Evolutionary conservation across 2,329 filamentous ascomycete genomes (phyloP).

Genomic region (Xylaria hypoxylon): DNA sequence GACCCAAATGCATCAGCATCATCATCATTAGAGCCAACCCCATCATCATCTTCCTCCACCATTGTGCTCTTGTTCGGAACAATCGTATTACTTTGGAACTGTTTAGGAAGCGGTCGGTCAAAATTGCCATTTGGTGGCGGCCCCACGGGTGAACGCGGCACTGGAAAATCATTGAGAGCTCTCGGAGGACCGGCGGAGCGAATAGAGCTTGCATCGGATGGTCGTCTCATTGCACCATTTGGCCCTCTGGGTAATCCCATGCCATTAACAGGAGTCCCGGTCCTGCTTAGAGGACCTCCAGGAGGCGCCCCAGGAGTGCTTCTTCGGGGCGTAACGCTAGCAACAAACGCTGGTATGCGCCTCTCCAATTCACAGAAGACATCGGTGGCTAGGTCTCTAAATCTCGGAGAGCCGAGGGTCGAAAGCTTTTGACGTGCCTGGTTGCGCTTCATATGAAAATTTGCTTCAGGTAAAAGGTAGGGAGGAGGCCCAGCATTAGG

Average conservation of each 20-base stretch:
- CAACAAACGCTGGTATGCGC: conserved; percentile 84
- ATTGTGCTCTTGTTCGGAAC: conserved; percentile 98
- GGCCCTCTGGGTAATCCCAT: conserved; percentile 62
- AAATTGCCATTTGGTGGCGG: conserved; percentile 71
- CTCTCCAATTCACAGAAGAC: conserved; percentile 96
- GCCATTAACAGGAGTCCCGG: conserved; percentile 72
- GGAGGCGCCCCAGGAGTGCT: conserved; percentile 66
- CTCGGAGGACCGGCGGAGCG: conserved; percentile 55
- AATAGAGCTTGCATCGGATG: conserved; percentile 73
- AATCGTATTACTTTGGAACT: conserved; percentile 94
- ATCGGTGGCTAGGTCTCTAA: conserved; percentile 92
- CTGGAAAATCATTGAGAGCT: conserved; percentile 59
- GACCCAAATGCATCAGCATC: conserved; percentile 74
- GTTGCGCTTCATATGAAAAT: conserved; percentile 96
- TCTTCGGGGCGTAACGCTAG: conserved; percentile 75
- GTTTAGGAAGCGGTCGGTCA: conserved; percentile 84
- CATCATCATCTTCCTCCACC: conserved; percentile 93
- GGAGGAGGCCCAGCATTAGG: conserved; percentile 69
- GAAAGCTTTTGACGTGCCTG: conserved; percentile 96
- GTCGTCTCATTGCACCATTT: conserved; percentile 63
- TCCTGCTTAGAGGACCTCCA: conserved; percentile 69
- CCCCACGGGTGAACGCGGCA: conserved; percentile 68
- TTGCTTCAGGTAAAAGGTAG: conserved; percentile 84
- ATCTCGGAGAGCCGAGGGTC: conserved; percentile 85
- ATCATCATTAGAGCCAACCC: conserved; percentile 66